Evolutionary conservation across 345 rosid species (phyloP), one percentile per base, ranked within the genome.

Genomic region (Reutealis trisperma): DNA sequence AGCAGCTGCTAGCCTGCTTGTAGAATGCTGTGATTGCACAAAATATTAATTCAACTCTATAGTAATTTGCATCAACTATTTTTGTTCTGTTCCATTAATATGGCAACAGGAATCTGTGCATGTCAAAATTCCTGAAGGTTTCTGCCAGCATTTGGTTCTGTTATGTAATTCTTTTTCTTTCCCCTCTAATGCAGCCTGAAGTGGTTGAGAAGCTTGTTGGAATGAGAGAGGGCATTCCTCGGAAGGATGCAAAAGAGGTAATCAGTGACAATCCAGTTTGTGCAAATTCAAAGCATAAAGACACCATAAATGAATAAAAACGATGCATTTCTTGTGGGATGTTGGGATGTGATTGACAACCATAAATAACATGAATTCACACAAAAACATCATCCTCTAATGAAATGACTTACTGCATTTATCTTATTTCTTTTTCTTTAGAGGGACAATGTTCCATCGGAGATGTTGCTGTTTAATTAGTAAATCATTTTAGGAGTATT

Each of bases 211-310:
- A 91, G 89, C 97, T 96, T 85, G 99, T 96, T 41, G 89, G 86
- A 81, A 77, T 93, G 42, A 92, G 98, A 75, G 98, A 96, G 84
- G 99, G 99, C 68, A 96, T 96, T 75, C 99, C 99, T 9, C 72
- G 94, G 63, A 96, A 96, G 77, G 99, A 96, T 77, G 94, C 99
- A 9, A 96, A 94, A 86, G 99, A 96, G 98, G 99, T 93, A 89
- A 47, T 47, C 45, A 44, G 41, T 63, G 19, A 9, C 52, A 24
- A 27, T 37, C 0, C 49, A 6, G 32, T 64, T 22, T 22, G 70
- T 30, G 21, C 19, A 47, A 73, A 64, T 32, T 34, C 45, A 64
- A 32, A 32, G 44, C n/a, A 6, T 18, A 37, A 45, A 34, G 51
- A 32, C 64, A 34, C 16, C 37, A 25, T 69, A 15, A 37, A 37